Conservation (phyloP, 495 filamentous ascomycete genomes). For the Bathelium albidoporum region DNA sequence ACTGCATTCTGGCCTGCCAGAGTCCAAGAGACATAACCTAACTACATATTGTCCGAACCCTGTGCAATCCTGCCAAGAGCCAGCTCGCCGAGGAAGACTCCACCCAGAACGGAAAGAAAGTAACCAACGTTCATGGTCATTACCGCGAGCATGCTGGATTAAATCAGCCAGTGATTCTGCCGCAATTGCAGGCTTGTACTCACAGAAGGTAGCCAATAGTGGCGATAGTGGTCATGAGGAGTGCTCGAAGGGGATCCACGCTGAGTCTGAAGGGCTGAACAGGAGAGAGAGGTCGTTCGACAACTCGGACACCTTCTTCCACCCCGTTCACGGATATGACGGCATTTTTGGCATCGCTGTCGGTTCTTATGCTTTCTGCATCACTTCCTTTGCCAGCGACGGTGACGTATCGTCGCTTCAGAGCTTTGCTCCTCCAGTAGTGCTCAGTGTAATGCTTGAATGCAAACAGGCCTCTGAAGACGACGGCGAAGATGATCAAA, state of each 20-base stretch:
- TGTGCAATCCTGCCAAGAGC: slow-evolving; percentile 57
- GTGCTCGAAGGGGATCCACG: slow-evolving; percentile 65
- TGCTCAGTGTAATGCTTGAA: slow-evolving; percentile 48
- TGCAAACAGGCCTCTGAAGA: slow-evolving; percentile 60
- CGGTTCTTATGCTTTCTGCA: slow-evolving; percentile 37
- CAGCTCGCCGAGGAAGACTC: slow-evolving; percentile 76
- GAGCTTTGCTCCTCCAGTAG: slow-evolving; percentile 50
- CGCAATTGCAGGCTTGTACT: slow-evolving; percentile 30
- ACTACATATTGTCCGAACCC: background rate
- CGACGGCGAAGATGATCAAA: slow-evolving; percentile 58
- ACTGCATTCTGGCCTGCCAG: background rate
- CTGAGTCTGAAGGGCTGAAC: slow-evolving; percentile 64
- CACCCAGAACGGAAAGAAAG: slow-evolving; percentile 75
- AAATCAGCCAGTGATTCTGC: slow-evolving; percentile 5
- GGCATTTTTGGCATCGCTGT: slow-evolving; percentile 48
- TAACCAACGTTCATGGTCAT: slow-evolving; percentile 99
- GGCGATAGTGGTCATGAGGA: slow-evolving; percentile 54
- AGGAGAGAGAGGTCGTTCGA: slow-evolving; percentile 40
- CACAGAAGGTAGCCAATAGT: slow-evolving; percentile 85
- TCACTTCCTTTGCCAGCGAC: slow-evolving; percentile 54
- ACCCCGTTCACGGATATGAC: slow-evolving; percentile 56
- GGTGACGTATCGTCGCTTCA: slow-evolving; percentile 63
- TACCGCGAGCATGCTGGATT: slow-evolving; percentile 81
- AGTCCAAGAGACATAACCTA: background rate
- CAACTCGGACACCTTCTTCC: slow-evolving; percentile 63